Conservation (phyloP, 108 stramenopile genomes). For the Cyclotella sp. region DNA sequence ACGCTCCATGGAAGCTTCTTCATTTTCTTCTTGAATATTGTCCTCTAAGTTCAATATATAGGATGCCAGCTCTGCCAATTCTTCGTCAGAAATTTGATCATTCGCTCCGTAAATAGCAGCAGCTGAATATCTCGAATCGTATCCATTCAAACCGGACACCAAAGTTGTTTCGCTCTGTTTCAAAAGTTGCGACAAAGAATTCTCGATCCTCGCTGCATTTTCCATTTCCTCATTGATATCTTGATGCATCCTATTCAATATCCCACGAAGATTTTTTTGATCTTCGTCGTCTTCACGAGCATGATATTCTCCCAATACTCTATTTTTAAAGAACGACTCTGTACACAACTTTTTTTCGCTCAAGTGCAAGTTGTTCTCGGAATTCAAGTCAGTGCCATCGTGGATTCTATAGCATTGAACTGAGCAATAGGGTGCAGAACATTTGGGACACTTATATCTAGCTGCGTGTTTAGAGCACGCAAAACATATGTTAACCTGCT, state of each 20-base stretch:
- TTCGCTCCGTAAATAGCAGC: background rate
- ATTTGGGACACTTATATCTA: slow-evolving; percentile 29
- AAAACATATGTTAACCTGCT: slow-evolving; percentile 1
- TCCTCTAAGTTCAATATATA: slow-evolving; percentile 26
- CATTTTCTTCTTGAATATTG: background rate
- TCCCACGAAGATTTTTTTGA: slow-evolving; percentile 8
- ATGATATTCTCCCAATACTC: slow-evolving; percentile 20
- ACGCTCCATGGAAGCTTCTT: background rate
- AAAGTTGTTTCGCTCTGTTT: background rate
- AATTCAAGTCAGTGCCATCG: background rate
- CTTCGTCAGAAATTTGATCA: slow-evolving; percentile 23
- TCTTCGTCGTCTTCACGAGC: slow-evolving; percentile 11
- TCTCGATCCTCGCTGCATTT: slow-evolving; percentile 3
- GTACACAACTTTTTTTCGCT: slow-evolving; percentile 8
- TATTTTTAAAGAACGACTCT: slow-evolving; percentile 31
- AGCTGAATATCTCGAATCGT: background rate
- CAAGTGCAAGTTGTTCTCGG: background rate
- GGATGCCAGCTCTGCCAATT: slow-evolving; percentile 26
- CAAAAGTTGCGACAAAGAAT: slow-evolving; percentile 17
- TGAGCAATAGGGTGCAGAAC: slow-evolving; percentile 22
- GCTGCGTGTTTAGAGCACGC: slow-evolving; percentile 20
- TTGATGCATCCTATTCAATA: slow-evolving; percentile 23
- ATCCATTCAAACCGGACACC: slow-evolving; percentile 5
- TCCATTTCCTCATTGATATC: slow-evolving; percentile 17
- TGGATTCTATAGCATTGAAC: slow-evolving; percentile 26